phyloP scores from a whole-genome alignment of 768 basidiomycete species.

The Termitomyces sp. region DNA sequence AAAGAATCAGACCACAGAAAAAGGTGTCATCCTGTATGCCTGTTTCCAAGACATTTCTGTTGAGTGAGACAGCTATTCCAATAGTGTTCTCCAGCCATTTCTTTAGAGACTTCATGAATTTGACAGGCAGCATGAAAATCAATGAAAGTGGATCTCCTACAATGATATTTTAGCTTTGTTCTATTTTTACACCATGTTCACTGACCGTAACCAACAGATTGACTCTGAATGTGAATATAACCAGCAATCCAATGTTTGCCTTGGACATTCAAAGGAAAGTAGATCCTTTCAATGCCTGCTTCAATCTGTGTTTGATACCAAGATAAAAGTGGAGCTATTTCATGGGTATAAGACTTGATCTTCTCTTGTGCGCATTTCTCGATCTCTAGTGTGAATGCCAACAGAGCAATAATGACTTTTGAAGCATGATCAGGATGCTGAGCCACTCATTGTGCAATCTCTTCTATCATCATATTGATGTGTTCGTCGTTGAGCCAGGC shows the following conservation, averaged over 20 bases:
- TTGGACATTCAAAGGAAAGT: constrained; percentile 12
- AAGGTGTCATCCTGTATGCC: not conserved
- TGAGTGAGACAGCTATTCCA: not conserved
- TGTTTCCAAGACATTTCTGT: not conserved
- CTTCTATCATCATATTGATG: too few relatives aligned
- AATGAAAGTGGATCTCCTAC: not conserved
- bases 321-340: too few relatives aligned
- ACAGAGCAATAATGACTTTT: constrained; percentile 6
- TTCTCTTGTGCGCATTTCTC: not conserved
- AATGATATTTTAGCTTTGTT: too few relatives aligned
- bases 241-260: constrained; percentile 21
- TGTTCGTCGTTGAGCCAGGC: too few relatives aligned
- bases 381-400: constrained; percentile 2
- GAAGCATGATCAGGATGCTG: constrained; percentile 8
- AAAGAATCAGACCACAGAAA: too few relatives aligned
- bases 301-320: not conserved
- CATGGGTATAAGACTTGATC: too few relatives aligned
- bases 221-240: constrained; percentile 10
- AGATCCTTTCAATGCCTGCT: constrained; percentile 13
- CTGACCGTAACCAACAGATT: not conserved
- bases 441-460: not conserved
- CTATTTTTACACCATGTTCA: too few relatives aligned
- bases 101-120: too few relatives aligned
- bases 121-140: too few relatives aligned
- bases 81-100: too few relatives aligned